Base-by-base conservation (phyloP, 164 flowering plant genomes). In the Aristolochia californica region DNA sequence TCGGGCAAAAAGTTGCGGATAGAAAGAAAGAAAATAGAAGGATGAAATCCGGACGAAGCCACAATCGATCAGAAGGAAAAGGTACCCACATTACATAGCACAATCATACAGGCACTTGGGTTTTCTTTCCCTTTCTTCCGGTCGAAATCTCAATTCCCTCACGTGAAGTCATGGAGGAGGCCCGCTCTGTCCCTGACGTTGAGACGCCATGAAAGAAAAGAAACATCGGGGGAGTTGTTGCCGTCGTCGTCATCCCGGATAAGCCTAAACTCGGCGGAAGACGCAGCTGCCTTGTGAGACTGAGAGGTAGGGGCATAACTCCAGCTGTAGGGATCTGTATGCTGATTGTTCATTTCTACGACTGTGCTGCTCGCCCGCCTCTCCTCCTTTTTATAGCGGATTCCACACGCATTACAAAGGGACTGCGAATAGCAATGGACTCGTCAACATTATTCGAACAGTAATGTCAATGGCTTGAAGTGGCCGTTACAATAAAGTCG, bases 331-430 rank as follows among this genome's bases (percentile, higher is more conserved):
- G 64, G 61, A 53, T 76, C 68, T 3, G 25, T 30, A 25, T 34
- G 38, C 8, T 51, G 57, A 18, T 64, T 59, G 50, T 59, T 59
- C 47, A 61, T 57, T 24, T 72, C 77, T 61, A 66, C 62, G 38
- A 71, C 68, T 5, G 77, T 73, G 0, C 76, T 82, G 8, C 87
- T 93, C 2, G 99, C 93, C 44, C 96, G 69, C 63, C 96, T 75
- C 71, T 94, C 99, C 74, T 94, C 99, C 61, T 94, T 94, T 85
- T 94, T 94, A 83, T 72, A 90, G 49, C 99, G 79, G 58, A 94
- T 94, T 40, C 99, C 99, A 62, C 99, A 94, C 0, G 99, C 99
- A 69, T 94, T 94, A 79, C 99, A 94, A 0, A 94, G 82, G 1
- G 99, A 94, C 99, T 93, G 81, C 73, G 73, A 43, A 25, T 5